Base-by-base conservation (phyloP, 1,284 basidiomycete genomes). In the Rhizopogon parksii region DNA sequence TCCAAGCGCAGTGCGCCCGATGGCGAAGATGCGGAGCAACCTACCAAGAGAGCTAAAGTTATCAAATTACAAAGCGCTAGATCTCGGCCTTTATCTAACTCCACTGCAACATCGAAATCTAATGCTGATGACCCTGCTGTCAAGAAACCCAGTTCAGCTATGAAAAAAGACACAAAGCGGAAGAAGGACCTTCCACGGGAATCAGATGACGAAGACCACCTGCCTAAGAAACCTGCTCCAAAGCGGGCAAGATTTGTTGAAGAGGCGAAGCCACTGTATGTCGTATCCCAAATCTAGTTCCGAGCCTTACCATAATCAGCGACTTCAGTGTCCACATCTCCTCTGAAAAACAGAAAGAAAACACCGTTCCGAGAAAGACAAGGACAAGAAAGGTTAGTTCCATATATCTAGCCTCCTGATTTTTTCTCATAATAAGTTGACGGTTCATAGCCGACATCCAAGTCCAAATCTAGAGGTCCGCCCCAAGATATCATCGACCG, bases 401-500 rank as follows among this genome's bases (percentile, higher is more conserved):
- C 6, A 21, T 32, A n/a, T 34, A 9, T 14, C 30, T 34, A 21
- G 17, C 8, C 17, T 45, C 17, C 11, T 45, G 14, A 34, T 45
- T 7, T n/a, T 11, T 36, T 46, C 8, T 15, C 30, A 1, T 39
- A 49, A 19, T 27, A 7, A 19, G 36, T 11, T 1, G 15, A 7
- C 1, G 9, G 25, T 21, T n/a, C 24, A 19, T 55, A 61, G 30
- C 50, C 24, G 7, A 34, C 49, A 9, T 49, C 49, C 1, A 60
- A 54, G 40, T n/a, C 45, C 2, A 17, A 46, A 6, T 63, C 21
- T 1, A 51, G 56, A 46, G 66, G 66, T 6, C 66, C 64, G 4
- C 68, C 68, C 1, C 60, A 27, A 2, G 54, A 59, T 24, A 60
- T 69, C 4, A 60, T 69, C 7, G 57, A 61, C 32, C 61, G 67